Percentiles rank a stretch among this genome's conserved stretches.
These are phyloP conservation scores for Punica granatum DNA, from an alignment of 345 rosid species.

Conservation along the genomic window DNA sequence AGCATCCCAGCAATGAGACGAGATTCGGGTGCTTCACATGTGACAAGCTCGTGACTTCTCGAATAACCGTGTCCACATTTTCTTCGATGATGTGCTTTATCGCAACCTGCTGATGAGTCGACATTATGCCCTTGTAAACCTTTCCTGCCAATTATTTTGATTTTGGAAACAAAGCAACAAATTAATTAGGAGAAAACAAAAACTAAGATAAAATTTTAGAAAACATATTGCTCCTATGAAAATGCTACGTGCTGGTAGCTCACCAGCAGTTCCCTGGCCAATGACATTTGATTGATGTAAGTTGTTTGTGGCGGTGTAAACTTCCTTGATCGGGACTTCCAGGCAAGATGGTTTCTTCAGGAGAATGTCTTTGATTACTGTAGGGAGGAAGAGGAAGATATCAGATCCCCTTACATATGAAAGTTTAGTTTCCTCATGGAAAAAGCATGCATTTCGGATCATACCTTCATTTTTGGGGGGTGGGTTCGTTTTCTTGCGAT, in stretches of 20 bases:
- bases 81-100: constrained; percentile 55
- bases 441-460: background rate
- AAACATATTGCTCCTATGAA: background rate
- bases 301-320: constrained; percentile 43
- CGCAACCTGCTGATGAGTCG: constrained; percentile 37
- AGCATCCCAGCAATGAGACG: constrained; percentile 42
- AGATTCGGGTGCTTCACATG: constrained; percentile 54
- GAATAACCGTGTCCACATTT: constrained; percentile 36
- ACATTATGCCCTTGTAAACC: constrained; percentile 46
- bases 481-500: constrained; percentile 7
- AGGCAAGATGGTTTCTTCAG: constrained; percentile 14
- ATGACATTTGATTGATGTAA: constrained; percentile 39
- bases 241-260: background rate
- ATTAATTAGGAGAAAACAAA: too few species aligned
- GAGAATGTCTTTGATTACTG: background rate
- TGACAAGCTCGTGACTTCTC: constrained; percentile 56
- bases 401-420: background rate
- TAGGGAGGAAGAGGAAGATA: constrained; percentile 11
- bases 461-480: background rate
- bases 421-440: background rate
- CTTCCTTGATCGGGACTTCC: constrained; percentile 36
- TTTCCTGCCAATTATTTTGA: constrained; percentile 23
- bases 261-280: constrained; percentile 49
- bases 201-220: background rate
- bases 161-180: background rate